phyloP scores from a whole-genome alignment of 192 early-diverging fungal species.

The Rhizoclosmatium globosum region DNA sequence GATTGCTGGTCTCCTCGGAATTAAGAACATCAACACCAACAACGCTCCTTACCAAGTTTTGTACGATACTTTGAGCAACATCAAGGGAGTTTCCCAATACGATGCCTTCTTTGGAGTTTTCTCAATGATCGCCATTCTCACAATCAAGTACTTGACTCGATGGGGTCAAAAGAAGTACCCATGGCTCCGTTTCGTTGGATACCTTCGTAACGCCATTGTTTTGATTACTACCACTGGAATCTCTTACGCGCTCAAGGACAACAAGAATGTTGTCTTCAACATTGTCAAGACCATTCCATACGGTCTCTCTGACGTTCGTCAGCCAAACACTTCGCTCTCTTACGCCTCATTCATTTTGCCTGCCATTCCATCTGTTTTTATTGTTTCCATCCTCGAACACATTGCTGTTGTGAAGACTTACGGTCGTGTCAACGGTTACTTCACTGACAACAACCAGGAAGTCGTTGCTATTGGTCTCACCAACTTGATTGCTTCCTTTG shows the following conservation, averaged over 20 bases:
- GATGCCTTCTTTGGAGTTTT: conserved; percentile 67
- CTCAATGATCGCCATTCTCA: conserved; percentile 48
- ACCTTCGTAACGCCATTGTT: conserved; percentile 77
- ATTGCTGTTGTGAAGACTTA: conserved; percentile 89
- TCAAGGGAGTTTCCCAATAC: conserved; percentile 45
- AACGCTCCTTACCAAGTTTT: conserved; percentile 78
- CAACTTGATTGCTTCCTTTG: conserved; percentile 86
- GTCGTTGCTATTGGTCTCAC: conserved; percentile 84
- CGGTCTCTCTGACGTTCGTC: conserved; percentile 64
- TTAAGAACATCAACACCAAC: conserved; percentile 77
- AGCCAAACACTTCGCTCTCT: conserved; percentile 52
- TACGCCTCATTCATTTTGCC: conserved; percentile 37
- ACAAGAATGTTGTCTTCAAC: conserved; percentile 41
- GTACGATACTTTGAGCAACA: conserved; percentile 61
- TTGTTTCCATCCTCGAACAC: conserved; percentile 89
- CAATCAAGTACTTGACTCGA: conserved; percentile 40
- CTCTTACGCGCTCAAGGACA: conserved; percentile 68
- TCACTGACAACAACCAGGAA: conserved; percentile 86
- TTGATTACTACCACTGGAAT: conserved; percentile 77
- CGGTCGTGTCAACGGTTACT: conserved; percentile 85
- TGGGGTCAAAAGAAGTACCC: not conserved
- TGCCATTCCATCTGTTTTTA: conserved; percentile 67
- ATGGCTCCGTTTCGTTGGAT: conserved; percentile 68
- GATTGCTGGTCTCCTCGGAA: conserved; percentile 81
- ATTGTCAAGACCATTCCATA: conserved; percentile 78